Evolutionary conservation across 768 basidiomycete genomes (phyloP), one percentile per base, ranked within the genome.

Genomic region (Rhizopogon vinicolor): DNA sequence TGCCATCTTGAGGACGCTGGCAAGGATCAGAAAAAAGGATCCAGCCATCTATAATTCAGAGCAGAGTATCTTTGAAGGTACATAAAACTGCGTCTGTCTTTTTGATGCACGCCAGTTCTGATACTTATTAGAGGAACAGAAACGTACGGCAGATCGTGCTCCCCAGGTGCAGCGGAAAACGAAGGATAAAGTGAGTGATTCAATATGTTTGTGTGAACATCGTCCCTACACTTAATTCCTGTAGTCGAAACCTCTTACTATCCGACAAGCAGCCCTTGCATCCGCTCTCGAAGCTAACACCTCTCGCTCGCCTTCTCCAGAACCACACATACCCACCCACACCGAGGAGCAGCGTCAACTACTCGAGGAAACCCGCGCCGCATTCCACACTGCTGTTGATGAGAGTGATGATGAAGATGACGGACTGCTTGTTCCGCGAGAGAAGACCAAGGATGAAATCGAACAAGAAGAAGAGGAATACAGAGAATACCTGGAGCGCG

Each of bases 1-100:
- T 43, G 97, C 97, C 18, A 97, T 98, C 62, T 78, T 98, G 41
- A 78, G 93, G 46, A 98, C 93, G 1, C 77, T 99, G 8, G 91
- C 87, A 0, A 81, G 86, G 62, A 97, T 98, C 53, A 83, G 83
- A 67, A 78, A 80, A 52, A 88, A 81, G 61, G 92, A 95, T 66
- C 93, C 94, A 0, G 79, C 75, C 0, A 96, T 99, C 31, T 98
- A 99, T 63, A 78, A 91, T 56, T 67, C 73, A 0, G 78, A 74
- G 13, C 85, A 82, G 57, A 74, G 81, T 57, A 83, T 98, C 0
- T 93, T 95, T 62, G 84, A 91, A 68, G 91, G 93, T 92, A 54
- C n/a, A 68, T 52, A 28, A 10, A 25, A 25, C 19, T 22, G 51
- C n/a, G 6, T 35, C 43, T 59, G 33, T 60, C 41, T 8, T 25